Percentiles rank a stretch among this genome's conserved stretches.
These are phyloP conservation scores for Corchorus olitorius DNA, from an alignment of 345 rosid genomes.

Conservation along the genomic window DNA sequence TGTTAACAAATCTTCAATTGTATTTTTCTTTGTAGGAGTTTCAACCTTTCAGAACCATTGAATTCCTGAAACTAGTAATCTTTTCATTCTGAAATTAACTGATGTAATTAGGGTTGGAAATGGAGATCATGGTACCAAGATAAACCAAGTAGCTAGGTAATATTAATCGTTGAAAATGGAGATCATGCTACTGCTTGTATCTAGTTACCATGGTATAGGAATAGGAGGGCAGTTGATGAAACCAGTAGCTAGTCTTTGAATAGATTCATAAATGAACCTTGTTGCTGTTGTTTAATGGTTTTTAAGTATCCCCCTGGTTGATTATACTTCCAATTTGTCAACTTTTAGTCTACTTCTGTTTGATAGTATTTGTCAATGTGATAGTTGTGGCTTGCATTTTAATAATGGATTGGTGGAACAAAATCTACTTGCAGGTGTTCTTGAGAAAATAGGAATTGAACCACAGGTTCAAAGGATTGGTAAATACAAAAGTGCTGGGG, in stretches of 20 bases:
- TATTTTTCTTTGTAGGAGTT: background rate
- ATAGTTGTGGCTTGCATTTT: conserved; percentile 13
- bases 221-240: background rate
- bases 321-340: background rate
- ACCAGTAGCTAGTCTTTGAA: background rate
- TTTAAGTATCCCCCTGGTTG: background rate
- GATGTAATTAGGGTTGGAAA: background rate
- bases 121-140: no score
- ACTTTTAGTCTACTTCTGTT: background rate
- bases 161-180: background rate
- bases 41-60: background rate
- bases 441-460: conserved; percentile 89
- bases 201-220: background rate
- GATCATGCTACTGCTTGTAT: background rate
- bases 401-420: background rate
- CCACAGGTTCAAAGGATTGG: conserved; percentile 94
- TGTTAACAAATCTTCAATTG: background rate
- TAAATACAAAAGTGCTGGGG: conserved; percentile 96
- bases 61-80: background rate
- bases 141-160: background rate
- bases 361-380: background rate
- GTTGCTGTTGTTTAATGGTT: background rate
- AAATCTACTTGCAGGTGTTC: conserved; percentile 54
- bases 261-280: background rate
- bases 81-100: background rate